A percentile compares a stretch with the other conserved stretches of the same genome.
Evolutionary conservation across 495 filamentous ascomycete genomes (phyloP).

Genomic region (Hyaloscypha hepaticicola): DNA sequence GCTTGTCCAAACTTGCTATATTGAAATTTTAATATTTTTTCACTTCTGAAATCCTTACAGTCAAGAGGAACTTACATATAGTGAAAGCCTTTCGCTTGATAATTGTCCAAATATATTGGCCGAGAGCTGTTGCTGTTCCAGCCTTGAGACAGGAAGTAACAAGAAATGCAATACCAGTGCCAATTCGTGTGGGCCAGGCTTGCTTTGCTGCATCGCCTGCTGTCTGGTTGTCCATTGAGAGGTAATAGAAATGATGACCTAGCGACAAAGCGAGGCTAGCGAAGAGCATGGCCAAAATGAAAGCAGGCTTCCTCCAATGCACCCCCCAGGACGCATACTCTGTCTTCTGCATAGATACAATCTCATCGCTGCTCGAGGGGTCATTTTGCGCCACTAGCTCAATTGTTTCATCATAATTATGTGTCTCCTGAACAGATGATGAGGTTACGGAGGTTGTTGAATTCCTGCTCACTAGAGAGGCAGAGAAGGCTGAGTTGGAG

Average conservation of each 20-base stretch:
- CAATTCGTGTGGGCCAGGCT: slow-evolving; percentile 14
- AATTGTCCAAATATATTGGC: slow-evolving; percentile 27
- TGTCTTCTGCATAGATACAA: too few relatives aligned
- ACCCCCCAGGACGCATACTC: slow-evolving; percentile 23
- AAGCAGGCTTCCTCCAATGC: slow-evolving; percentile 8
- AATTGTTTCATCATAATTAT: too few relatives aligned
- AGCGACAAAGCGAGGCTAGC: slow-evolving; percentile 12
- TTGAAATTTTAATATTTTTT: too few relatives aligned
- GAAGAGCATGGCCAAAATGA: slow-evolving; percentile 5
- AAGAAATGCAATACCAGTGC: slow-evolving; percentile 23
- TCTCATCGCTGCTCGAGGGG: too few relatives aligned
- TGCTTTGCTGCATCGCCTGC: slow-evolving; percentile 14
- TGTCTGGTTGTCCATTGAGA: slow-evolving; percentile 15
- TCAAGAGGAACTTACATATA: neutral
- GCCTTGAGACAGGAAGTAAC: slow-evolving; percentile 11
- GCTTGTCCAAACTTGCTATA: slow-evolving; percentile 13
- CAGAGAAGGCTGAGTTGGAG: too few relatives aligned
- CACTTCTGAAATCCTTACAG: too few relatives aligned
- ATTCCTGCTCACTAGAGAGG: too few relatives aligned
- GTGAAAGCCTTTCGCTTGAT: slow-evolving; percentile 14
- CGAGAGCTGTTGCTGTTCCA: slow-evolving; percentile 9
- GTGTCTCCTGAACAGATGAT: too few relatives aligned
- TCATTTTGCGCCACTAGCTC: too few relatives aligned
- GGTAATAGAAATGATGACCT: slow-evolving; percentile 22
- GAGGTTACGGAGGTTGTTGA: too few relatives aligned